These are phyloP conservation scores for Astrocystis sublimbata DNA, from an alignment of 495 filamentous ascomycete genomes.

Conservation along the genomic window DNA sequence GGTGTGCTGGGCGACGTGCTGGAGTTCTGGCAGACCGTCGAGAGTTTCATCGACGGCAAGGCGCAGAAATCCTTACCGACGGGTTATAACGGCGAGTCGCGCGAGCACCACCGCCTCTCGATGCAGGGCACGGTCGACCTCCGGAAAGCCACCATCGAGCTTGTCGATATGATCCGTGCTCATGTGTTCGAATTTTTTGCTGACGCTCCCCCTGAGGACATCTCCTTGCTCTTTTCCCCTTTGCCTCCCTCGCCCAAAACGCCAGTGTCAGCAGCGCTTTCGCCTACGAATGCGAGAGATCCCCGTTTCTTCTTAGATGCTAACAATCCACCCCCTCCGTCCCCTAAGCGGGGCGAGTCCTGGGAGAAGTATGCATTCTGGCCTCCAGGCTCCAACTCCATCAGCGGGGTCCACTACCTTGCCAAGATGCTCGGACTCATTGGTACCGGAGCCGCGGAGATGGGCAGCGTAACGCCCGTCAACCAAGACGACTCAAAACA, in stretches of 20 bases:
- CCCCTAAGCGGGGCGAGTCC: constrained; percentile 70
- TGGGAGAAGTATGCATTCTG: constrained; percentile 98
- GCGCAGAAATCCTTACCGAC: constrained; percentile 77
- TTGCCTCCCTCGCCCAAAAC: constrained; percentile 70
- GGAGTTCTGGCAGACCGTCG: constrained; percentile 90
- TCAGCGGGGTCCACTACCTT: constrained; percentile 86
- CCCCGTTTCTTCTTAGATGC: constrained; percentile 77
- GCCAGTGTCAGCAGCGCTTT: constrained; percentile 49
- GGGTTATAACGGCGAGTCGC: constrained; percentile 81
- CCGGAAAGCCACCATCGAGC: constrained; percentile 73
- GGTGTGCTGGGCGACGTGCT: constrained; percentile 87
- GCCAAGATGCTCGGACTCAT: constrained; percentile 75
- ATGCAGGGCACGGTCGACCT: constrained; percentile 67
- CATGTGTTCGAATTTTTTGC: constrained; percentile 78
- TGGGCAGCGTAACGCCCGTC: constrained; percentile 71
- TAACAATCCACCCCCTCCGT: constrained; percentile 73
- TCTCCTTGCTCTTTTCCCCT: constrained; percentile 81
- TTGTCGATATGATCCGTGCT: constrained; percentile 79
- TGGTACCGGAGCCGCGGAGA: constrained; percentile 81
- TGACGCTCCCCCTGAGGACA: constrained; percentile 87
- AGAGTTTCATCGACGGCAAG: constrained; percentile 86
- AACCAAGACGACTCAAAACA: constrained; percentile 56
- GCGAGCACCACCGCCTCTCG: constrained; percentile 80
- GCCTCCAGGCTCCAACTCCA: constrained; percentile 87
- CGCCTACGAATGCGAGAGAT: constrained; percentile 57